Evolutionary conservation across 768 basidiomycete genomes (phyloP), one percentile per base, ranked within the genome.

Genomic region (Cystoderma amianthinum): DNA sequence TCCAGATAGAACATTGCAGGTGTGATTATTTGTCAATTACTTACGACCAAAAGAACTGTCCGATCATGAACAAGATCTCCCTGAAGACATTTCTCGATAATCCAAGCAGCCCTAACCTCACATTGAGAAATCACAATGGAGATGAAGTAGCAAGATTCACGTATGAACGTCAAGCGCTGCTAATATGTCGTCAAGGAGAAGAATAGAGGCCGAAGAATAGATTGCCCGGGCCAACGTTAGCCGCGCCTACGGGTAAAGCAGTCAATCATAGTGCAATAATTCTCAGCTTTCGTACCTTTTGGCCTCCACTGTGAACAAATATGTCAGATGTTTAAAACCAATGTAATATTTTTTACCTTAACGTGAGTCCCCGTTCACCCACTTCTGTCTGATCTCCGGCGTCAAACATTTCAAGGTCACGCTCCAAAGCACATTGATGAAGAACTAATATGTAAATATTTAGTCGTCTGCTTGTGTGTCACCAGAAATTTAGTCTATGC

Each of bases 21-120:
- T 15, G 10, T 30, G 28, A 9, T 30, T 15, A 30, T 30, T 30
- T 15, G 15, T 9, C 28, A 43, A 19, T 9, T 38, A 48, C 67
- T 42, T 51, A 76, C 76, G 21, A 95, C 91, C n/a, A 95, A 68
- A 35, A 95, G 71, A 42, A 92, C 63, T 0, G 93, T 94, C 34
- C 91, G 72, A 13, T 74, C 79, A 18, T 67, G 60, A 52, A 90
- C 69, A 25, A 95, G 63, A 35, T 84, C 80, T 10, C 92, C 90
- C 46, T 72, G 68, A 32, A 96, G 66, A 50, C 88, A 91, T 34
- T 86, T 68, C 17, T 78, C 67, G 49, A 80, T 82, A 25, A 96
- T 72, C 58, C 86, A 83, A 47, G 82, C 76, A 0, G 88, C 34
- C 82, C 0, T 86, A 82, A 59, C 12, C 85, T 75, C 9, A 9